These are phyloP conservation scores for Neostapfia colusana DNA, from an alignment of 176 grass and related monocot species.

Conservation along the genomic window DNA sequence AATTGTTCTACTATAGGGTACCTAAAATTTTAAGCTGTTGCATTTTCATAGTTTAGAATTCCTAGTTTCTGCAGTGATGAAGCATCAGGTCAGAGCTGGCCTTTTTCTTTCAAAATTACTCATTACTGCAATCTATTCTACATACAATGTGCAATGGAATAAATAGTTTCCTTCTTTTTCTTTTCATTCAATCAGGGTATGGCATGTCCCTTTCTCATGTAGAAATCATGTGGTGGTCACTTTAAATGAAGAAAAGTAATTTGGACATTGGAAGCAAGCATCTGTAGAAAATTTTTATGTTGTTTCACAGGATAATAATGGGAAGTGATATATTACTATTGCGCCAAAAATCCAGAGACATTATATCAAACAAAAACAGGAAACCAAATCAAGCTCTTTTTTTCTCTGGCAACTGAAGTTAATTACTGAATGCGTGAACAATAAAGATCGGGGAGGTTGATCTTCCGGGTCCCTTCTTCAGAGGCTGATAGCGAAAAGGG, in stretches of 20 bases:
- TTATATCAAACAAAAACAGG: not conserved
- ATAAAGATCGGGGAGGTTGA: too few relatives aligned
- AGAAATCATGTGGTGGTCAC: not conserved
- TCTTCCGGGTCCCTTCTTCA: too few relatives aligned
- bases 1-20: not conserved
- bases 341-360: not conserved
- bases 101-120: not conserved
- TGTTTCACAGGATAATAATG: not conserved
- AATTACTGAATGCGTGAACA: too few relatives aligned
- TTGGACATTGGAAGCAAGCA: conserved; percentile 4
- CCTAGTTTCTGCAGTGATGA: not conserved
- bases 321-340: not conserved
- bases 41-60: conserved; percentile 8
- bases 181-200: not conserved
- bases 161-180: not conserved
- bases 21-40: not conserved
- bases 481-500: too few relatives aligned
- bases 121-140: not conserved
- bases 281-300: not conserved
- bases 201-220: not conserved
- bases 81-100: not conserved
- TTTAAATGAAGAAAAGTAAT: not conserved
- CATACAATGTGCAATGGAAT: not conserved
- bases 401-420: too few relatives aligned
- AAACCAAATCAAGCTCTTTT: not conserved